Percentiles rank a stretch among this genome's conserved stretches.
phyloP scores from a whole-genome alignment of 148 eudicot species.

The Heliosperma pusillum region DNA sequence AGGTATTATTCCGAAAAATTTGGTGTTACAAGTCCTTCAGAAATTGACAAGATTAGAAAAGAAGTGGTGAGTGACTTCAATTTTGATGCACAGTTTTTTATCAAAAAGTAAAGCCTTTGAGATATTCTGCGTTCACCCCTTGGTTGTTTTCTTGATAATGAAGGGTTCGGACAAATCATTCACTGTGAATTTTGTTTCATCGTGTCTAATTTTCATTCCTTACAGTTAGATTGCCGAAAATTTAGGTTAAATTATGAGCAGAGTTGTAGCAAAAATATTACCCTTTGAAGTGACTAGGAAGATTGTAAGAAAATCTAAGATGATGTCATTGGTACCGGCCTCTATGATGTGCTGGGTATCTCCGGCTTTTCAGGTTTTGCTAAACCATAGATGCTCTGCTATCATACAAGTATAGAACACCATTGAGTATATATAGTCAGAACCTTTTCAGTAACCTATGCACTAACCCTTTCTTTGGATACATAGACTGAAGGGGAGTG shows the following conservation, averaged over 20 bases:
- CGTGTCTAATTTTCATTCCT: neutral
- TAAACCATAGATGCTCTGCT: neutral
- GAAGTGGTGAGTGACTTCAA: constrained; percentile 61
- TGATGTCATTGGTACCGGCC: neutral
- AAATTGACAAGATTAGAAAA: constrained; percentile 56
- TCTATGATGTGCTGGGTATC: neutral
- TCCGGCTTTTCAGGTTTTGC: neutral
- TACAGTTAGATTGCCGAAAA: neutral
- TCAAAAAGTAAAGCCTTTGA: constrained; percentile 3
- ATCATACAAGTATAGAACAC: neutral
- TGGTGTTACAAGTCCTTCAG: constrained; percentile 48
- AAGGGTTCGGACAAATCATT: neutral
- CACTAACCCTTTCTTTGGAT: too few species aligned
- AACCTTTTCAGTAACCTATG: too few species aligned
- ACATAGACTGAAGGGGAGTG: too few species aligned
- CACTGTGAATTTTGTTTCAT: neutral
- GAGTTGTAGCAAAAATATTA: neutral
- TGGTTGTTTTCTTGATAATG: neutral
- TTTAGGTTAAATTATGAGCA: constrained; percentile 3
- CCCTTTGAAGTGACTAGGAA: neutral
- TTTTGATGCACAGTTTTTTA: constrained; percentile 1
- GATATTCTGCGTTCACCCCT: neutral
- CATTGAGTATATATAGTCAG: too few species aligned
- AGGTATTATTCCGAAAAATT: constrained; percentile 93
- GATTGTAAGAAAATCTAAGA: neutral